phyloP scores from a whole-genome alignment of 495 filamentous ascomycete genomes.

The Astrothelium macrocarpum region DNA sequence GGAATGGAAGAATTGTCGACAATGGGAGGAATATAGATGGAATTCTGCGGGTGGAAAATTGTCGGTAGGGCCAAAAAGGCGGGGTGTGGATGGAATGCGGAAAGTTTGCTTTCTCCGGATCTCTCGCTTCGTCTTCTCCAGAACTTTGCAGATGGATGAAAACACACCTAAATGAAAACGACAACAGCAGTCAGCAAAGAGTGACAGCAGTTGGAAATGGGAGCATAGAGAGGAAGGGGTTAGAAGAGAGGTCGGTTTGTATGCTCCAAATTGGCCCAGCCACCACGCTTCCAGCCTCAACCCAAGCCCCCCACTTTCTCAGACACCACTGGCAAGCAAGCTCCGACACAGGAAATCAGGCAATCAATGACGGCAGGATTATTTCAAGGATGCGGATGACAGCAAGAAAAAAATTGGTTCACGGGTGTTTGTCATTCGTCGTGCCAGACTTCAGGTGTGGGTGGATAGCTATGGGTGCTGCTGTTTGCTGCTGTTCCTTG shows the following conservation, averaged over 20 bases:
- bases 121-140: not conserved
- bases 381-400: constrained; percentile 1
- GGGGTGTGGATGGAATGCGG: not conserved
- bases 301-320: constrained; percentile 1
- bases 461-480: not conserved
- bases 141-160: not conserved
- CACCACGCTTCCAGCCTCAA: not conserved
- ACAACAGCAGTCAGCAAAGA: constrained; percentile 7
- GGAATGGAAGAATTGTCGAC: not conserved
- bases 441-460: not conserved
- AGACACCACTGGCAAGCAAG: not conserved
- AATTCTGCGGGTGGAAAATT: not conserved
- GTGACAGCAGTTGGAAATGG: not conserved
- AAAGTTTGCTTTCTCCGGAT: not conserved
- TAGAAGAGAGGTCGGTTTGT: not conserved
- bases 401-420: not conserved
- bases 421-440: not conserved
- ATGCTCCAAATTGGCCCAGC: constrained; percentile 3
- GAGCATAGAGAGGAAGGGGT: not conserved
- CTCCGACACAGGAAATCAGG: not conserved
- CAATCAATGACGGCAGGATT: not conserved
- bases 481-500: not conserved
- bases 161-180: not conserved
- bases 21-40: not conserved
- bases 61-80: not conserved